Evolutionary conservation across 2,329 filamentous ascomycete genomes (phyloP).

Genomic region (Thelonectria rubi): DNA sequence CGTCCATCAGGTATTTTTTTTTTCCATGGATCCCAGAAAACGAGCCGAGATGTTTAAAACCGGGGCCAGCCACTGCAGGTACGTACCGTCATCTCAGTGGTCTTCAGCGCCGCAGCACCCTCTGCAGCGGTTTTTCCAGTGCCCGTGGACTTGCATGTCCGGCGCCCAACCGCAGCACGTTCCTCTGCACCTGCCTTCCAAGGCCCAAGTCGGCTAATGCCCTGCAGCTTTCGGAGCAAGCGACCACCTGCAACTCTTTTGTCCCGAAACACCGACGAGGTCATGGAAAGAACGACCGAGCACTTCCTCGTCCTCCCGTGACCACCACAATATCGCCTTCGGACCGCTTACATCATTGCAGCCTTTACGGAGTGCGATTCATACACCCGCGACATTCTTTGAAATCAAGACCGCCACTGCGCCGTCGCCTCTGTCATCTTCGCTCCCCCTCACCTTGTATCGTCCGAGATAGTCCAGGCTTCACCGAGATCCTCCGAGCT

Average conservation of each 20-base stretch:
- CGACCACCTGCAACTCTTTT: constrained; percentile 5
- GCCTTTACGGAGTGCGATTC: neutral
- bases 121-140: neutral
- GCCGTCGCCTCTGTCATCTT: neutral
- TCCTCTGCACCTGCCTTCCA: constrained; percentile 17
- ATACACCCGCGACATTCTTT: too few species aligned
- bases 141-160: constrained; percentile 40
- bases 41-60: constrained; percentile 21
- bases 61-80: too few species aligned
- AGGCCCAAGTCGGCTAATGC: constrained; percentile 23
- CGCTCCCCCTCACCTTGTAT: neutral
- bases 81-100: too few species aligned
- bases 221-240: constrained; percentile 29
- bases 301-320: neutral
- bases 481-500: constrained; percentile 23
- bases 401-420: neutral
- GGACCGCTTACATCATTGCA: neutral
- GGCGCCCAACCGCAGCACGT: constrained; percentile 25
- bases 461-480: constrained; percentile 16
- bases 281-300: constrained; percentile 5
- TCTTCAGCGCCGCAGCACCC: constrained; percentile 13
- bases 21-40: neutral
- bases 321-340: neutral
- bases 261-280: constrained; percentile 10
- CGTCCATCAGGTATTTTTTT: constrained; percentile 42